Conservation (phyloP, 78 protist species). For the Carpediemonas membranifera region DNA sequence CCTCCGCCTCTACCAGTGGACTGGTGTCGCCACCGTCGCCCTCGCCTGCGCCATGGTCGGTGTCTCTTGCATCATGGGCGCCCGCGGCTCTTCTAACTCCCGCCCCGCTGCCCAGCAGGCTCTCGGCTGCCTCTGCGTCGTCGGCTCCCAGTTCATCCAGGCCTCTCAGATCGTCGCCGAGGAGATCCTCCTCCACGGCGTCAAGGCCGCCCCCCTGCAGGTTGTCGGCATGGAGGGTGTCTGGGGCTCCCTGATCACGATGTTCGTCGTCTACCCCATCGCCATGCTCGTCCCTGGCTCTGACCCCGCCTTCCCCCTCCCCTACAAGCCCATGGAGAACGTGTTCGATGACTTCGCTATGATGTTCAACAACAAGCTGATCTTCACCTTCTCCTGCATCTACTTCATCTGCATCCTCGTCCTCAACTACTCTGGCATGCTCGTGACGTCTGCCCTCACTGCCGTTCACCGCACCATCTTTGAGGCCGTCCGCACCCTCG, state of each 20-base stretch:
- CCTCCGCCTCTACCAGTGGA: constrained; percentile 18
- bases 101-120: neutral
- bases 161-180: constrained; percentile 29
- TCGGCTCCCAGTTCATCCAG: constrained; percentile 23
- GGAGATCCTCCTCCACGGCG: constrained; percentile 5
- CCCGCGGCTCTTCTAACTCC: neutral
- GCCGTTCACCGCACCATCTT: constrained; percentile 27
- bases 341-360: neutral
- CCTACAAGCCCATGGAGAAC: constrained; percentile 7
- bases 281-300: neutral
- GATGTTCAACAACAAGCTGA: neutral
- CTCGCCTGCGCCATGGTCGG: constrained; percentile 16
- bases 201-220: constrained; percentile 1
- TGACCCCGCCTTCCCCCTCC: neutral
- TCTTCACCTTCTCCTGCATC: neutral
- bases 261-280: neutral
- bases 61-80: constrained; percentile 2
- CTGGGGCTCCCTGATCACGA: constrained; percentile 17
- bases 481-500: constrained; percentile 23
- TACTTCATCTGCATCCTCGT: constrained; percentile 10
- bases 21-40: constrained; percentile 19
- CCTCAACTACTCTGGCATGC: constrained; percentile 30
- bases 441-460: constrained; percentile 15
- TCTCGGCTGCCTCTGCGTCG: constrained; percentile 1
- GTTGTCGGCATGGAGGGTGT: constrained; percentile 42